These are phyloP conservation scores for Pyrus communis DNA, from an alignment of 306 rosid genomes.

Conservation along the genomic window DNA sequence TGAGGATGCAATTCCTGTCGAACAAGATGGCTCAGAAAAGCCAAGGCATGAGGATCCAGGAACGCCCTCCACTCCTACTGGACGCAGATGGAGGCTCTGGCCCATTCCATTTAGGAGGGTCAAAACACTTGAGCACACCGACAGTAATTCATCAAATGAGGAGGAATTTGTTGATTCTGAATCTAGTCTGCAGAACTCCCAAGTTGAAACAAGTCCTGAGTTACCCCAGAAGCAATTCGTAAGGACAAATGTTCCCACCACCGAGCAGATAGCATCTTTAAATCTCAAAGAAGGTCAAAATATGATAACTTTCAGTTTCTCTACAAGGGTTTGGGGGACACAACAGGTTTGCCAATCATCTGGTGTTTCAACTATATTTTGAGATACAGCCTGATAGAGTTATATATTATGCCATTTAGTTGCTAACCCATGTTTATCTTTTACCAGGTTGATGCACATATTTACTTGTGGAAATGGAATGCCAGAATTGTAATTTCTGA, in stretches of 20 bases:
- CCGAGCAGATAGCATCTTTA: conserved; percentile 91
- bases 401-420: conserved; percentile 3
- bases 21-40: conserved; percentile 45
- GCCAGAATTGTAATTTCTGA: conserved; percentile 92
- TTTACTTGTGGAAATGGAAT: conserved; percentile 97
- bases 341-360: conserved; percentile 67
- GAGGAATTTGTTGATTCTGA: conserved; percentile 91
- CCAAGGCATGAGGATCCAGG: conserved; percentile 38
- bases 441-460: conserved; percentile 93
- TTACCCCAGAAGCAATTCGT: conserved; percentile 60
- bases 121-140: conserved; percentile 69
- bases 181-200: conserved; percentile 37
- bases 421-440: conserved; percentile 16
- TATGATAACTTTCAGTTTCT: conserved; percentile 79
- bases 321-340: conserved; percentile 82
- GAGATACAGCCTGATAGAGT: background rate
- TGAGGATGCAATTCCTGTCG: conserved; percentile 69
- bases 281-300: conserved; percentile 94
- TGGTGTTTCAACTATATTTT: background rate
- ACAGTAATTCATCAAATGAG: conserved; percentile 54
- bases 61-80: conserved; percentile 36
- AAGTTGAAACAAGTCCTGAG: conserved; percentile 34
- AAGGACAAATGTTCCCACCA: conserved; percentile 93
- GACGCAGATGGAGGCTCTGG: conserved; percentile 96
- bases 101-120: conserved; percentile 80